phyloP scores from a whole-genome alignment of 1,139 yeast species.

The Debaryomyces sp. region DNA sequence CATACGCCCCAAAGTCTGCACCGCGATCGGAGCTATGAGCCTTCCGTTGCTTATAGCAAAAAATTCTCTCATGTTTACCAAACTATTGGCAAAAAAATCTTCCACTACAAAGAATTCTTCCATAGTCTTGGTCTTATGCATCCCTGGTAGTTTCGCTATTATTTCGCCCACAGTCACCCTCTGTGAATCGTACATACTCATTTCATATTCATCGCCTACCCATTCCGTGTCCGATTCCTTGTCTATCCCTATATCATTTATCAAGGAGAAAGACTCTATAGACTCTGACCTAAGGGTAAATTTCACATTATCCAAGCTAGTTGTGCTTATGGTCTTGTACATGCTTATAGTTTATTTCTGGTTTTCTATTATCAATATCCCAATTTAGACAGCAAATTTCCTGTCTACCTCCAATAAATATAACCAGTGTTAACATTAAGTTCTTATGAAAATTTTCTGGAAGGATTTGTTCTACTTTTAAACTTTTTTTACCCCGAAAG shows the following conservation, averaged over 20 bases:
- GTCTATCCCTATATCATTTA: conserved; percentile 9
- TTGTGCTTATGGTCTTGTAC: conserved; percentile 13
- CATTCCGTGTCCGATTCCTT: conserved; percentile 7
- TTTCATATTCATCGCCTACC: neutral
- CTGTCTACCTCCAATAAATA: neutral
- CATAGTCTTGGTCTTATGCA: conserved; percentile 8
- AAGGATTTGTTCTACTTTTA: neutral
- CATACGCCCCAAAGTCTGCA: conserved; percentile 3
- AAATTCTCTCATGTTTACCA: conserved; percentile 9
- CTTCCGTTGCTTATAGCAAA: conserved; percentile 6
- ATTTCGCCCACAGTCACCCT: conserved; percentile 10
- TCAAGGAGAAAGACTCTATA: conserved; percentile 7
- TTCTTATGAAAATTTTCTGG: neutral
- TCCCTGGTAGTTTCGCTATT: conserved; percentile 8
- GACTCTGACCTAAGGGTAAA: conserved; percentile 10
- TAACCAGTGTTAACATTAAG: neutral
- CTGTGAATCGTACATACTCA: neutral
- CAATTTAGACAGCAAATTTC: neutral
- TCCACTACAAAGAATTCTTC: conserved; percentile 12
- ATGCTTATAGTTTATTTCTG: neutral
- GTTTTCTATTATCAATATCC: neutral
- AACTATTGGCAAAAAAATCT: conserved; percentile 11
- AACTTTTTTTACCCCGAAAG: neutral
- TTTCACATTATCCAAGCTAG: conserved; percentile 12
- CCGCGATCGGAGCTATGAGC: conserved; percentile 8